These are phyloP conservation scores for Coprinopsis cinerea DNA, from an alignment of 768 basidiomycete genomes.

Conservation along the genomic window DNA sequence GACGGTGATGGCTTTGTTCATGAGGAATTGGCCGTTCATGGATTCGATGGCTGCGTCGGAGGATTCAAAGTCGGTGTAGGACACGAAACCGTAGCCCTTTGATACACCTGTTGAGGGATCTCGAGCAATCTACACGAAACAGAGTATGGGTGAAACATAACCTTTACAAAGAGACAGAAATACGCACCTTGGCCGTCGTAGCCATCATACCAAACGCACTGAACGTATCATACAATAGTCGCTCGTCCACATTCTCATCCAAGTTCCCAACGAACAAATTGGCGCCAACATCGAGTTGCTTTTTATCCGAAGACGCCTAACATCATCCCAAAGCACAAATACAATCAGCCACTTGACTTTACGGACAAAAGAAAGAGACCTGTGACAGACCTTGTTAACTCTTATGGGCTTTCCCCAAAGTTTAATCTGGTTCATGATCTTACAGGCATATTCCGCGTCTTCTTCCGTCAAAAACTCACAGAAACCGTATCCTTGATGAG, in stretches of 20 bases:
- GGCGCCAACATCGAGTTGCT: slow-evolving; percentile 95
- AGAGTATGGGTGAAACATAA: no score
- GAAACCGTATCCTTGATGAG: slow-evolving; percentile 98
- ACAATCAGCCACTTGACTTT: no score
- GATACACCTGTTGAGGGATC: slow-evolving; percentile 80
- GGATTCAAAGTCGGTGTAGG: slow-evolving; percentile 96
- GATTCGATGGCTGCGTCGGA: slow-evolving; percentile 94
- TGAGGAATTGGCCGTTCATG: slow-evolving; percentile 96
- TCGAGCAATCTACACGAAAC: slow-evolving; percentile 89
- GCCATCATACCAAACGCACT: slow-evolving; percentile 92
- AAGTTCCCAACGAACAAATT: slow-evolving; percentile 95
- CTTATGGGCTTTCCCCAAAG: slow-evolving; percentile 97
- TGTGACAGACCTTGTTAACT: slow-evolving; percentile 85
- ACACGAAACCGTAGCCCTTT: slow-evolving; percentile 96
- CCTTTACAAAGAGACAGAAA: no score
- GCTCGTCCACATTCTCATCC: slow-evolving; percentile 93
- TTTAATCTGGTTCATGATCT: slow-evolving; percentile 99
- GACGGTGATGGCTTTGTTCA: slow-evolving; percentile 96
- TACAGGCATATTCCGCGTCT: slow-evolving; percentile 99
- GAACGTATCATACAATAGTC: slow-evolving; percentile 90
- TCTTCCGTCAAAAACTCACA: slow-evolving; percentile 99
- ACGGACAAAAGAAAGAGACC: slow-evolving; percentile 8
- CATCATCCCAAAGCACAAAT: no score
- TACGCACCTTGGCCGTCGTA: slow-evolving; percentile 79
- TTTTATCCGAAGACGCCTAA: slow-evolving; percentile 96